A percentile compares a stretch with the other conserved stretches of the same genome.
phyloP scores from a whole-genome alignment of 2,329 filamentous ascomycete genomes.

The Aspergillus uvarum region DNA sequence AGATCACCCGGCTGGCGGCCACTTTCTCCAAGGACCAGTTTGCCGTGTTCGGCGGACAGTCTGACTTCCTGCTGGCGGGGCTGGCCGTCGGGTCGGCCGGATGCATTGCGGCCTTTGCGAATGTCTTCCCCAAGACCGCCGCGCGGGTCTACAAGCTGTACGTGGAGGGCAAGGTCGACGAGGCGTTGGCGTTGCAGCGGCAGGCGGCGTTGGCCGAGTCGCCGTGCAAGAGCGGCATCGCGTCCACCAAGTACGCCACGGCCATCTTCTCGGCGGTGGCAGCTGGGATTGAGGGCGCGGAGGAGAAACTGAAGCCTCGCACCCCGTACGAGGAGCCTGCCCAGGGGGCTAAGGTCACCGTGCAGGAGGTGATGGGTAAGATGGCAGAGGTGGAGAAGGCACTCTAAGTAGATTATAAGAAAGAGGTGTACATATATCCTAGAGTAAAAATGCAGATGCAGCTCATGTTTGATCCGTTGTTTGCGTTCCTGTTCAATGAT shows the following conservation, averaged over 20 bases:
- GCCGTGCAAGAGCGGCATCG: constrained; percentile 65
- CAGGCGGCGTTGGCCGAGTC: constrained; percentile 65
- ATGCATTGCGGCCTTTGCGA: constrained; percentile 59
- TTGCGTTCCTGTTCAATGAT: neutral
- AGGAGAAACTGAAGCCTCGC: constrained; percentile 58
- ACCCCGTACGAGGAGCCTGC: constrained; percentile 58
- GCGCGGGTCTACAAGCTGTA: constrained; percentile 63
- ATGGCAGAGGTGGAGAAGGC: constrained; percentile 43
- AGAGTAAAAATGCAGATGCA: neutral
- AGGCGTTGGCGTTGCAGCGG: constrained; percentile 61
- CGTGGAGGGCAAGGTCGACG: constrained; percentile 54
- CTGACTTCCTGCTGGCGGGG: constrained; percentile 64
- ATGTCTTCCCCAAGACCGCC: constrained; percentile 57
- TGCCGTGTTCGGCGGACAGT: constrained; percentile 69
- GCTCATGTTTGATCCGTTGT: neutral
- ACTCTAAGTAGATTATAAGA: neutral
- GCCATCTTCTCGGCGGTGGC: constrained; percentile 58
- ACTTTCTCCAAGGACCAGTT: constrained; percentile 58
- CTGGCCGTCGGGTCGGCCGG: constrained; percentile 55
- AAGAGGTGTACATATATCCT: neutral
- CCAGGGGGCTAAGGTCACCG: constrained; percentile 46
- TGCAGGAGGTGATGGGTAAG: constrained; percentile 42
- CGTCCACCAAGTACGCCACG: constrained; percentile 67
- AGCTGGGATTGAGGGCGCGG: constrained; percentile 61
- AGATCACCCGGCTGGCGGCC: constrained; percentile 58